Evolutionary conservation across 2,329 filamentous ascomycete species (phyloP), one percentile per base, ranked within the genome.

Genomic region (Beauveria asiatica): DNA sequence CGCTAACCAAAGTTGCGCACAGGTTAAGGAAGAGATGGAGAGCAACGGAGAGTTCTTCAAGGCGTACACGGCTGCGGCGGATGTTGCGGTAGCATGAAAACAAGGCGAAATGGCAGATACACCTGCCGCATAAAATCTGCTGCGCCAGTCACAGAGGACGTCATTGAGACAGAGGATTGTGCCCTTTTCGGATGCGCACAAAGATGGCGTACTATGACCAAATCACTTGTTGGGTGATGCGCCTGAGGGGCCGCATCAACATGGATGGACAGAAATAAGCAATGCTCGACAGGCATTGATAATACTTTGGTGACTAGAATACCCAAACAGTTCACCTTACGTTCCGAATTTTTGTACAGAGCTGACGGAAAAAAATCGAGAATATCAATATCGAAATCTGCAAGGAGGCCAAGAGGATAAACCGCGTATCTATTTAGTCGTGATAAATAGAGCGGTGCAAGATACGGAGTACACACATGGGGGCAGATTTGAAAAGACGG

Each of bases 11-110:
- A 8, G 42, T 33, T 44, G 23, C n/a, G 19, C 16, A 10, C 42
- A 96, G 92, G 86, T 97, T 69, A 96, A 95, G 75, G 94, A 99
- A 73, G 94, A 97, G 73, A 82, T 97, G 57, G 85, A 88, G 64
- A 91, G 86, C 68, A 84, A 97, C 70, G 81, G 86, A 0, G 86
- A 92, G 48, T 97, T 97, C 75, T 81, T 99, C 68, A 84, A 83
- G 65, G 82, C 87, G 44, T 94, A 90, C 73, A 84, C 81, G 65
- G 80, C 85, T 59, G 78, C 78, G 54, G 73, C 72, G 56, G 74
- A 71, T 27, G 74, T 77, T 55, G 66, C 72, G 49, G 69, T 72
- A 7, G 75, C 74, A 21, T 73, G 70, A 52, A 74, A 71, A 59
- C 25, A 42, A n/a, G 11, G 16, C 19, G 27, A 53, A 39, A 21